Evolutionary conservation across 2,329 filamentous ascomycete genomes (phyloP).

Genomic region (Fusarium multiceps): DNA sequence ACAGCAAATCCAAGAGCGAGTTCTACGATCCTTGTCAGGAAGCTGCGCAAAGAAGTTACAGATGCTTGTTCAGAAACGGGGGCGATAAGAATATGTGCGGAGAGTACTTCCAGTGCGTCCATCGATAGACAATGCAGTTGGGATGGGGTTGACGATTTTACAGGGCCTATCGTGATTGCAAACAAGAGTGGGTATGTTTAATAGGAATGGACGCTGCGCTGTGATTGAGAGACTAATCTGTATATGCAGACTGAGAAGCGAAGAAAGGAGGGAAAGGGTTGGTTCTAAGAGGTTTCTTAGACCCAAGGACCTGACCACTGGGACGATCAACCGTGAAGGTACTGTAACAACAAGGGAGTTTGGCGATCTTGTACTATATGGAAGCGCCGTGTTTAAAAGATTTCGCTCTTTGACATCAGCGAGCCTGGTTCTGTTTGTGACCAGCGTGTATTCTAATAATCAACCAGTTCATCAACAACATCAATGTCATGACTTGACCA

Average conservation of each 20-base stretch:
- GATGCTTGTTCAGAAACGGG: constrained; percentile 87
- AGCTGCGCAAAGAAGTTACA: constrained; percentile 84
- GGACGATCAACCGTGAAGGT: background rate
- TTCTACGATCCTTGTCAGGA: constrained; percentile 97
- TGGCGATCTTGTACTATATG: constrained; percentile 26
- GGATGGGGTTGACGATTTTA: constrained; percentile 31
- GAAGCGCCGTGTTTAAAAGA: background rate
- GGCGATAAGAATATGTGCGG: constrained; percentile 90
- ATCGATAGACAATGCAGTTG: background rate
- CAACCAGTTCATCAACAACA: background rate
- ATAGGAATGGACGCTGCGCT: background rate
- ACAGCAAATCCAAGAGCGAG: constrained; percentile 87
- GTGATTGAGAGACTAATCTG: background rate
- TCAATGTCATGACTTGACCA: background rate
- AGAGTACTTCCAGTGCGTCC: constrained; percentile 91
- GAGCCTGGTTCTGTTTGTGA: background rate
- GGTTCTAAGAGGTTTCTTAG: constrained; percentile 29
- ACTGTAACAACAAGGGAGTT: constrained; percentile 18
- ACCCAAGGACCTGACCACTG: background rate
- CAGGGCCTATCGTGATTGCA: constrained; percentile 93
- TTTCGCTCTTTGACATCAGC: background rate
- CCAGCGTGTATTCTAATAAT: constrained; percentile 4
- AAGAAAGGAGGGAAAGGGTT: constrained; percentile 47
- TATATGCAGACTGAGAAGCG: constrained; percentile 48
- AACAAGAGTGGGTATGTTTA: constrained; percentile 84